phyloP scores from a whole-genome alignment of 192 early-diverging fungal species.

The Pilaira anomala region DNA sequence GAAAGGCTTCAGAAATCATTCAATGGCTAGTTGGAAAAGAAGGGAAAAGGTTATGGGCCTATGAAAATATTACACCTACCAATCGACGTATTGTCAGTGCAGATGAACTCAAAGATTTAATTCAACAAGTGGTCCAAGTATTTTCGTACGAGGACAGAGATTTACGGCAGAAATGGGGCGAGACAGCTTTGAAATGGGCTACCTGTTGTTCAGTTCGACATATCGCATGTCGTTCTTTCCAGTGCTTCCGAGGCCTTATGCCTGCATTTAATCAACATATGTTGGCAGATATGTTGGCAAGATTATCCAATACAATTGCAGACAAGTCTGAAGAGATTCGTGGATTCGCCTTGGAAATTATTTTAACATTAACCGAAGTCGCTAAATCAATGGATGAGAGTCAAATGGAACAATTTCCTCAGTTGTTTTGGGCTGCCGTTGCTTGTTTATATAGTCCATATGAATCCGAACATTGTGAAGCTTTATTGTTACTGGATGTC shows the following conservation, averaged over 20 bases:
- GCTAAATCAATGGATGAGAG: conserved; percentile 51
- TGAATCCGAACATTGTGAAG: conserved; percentile 76
- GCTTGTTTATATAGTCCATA: conserved; percentile 69
- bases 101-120: conserved; percentile 49
- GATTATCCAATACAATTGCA: conserved; percentile 73
- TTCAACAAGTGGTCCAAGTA: conserved; percentile 45
- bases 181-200: conserved; percentile 78
- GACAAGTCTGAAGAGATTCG: conserved; percentile 75
- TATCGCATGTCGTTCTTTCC: conserved; percentile 84
- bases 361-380: conserved; percentile 65
- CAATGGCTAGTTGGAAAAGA: conserved; percentile 58
- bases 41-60: conserved; percentile 74
- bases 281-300: conserved; percentile 71
- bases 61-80: conserved; percentile 71
- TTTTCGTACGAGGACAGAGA: conserved; percentile 47
- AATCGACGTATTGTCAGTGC: conserved; percentile 42
- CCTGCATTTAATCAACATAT: conserved; percentile 71
- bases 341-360: conserved; percentile 76
- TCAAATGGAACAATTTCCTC: conserved; percentile 65
- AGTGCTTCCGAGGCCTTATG: conserved; percentile 71
- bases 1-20: conserved; percentile 42
- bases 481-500: conserved; percentile 60
- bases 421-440: conserved; percentile 79
- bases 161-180: conserved; percentile 70
- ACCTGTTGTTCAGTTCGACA: conserved; percentile 80